Conservation (phyloP, 164 flowering plant genomes). For the Paratinospora sagittata region DNA sequence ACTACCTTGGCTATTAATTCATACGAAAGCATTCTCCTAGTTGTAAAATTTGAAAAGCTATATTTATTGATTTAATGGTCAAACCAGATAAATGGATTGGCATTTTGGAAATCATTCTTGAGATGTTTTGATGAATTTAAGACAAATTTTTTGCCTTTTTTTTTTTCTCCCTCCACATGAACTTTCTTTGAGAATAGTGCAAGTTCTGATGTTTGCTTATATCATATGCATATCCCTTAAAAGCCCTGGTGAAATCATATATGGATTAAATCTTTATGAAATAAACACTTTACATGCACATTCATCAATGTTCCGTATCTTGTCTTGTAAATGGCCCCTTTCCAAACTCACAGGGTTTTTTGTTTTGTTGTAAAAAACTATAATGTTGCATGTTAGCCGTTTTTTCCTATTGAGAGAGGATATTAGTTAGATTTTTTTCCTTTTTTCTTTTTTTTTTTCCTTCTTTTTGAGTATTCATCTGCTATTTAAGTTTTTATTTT, state of each 20-base stretch:
- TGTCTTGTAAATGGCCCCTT: not conserved
- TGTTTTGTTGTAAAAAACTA: not conserved
- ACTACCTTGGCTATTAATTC: not conserved
- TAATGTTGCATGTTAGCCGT: too few relatives aligned
- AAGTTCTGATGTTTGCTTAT: not conserved
- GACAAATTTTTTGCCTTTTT: conserved; percentile 9
- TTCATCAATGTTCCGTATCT: not conserved
- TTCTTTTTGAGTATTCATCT: too few relatives aligned
- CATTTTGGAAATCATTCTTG: not conserved
- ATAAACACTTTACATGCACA: not conserved
- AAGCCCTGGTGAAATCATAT: not conserved
- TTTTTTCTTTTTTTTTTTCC: too few relatives aligned
- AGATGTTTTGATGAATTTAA: not conserved
- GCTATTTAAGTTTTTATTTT: not conserved
- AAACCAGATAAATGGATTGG: not conserved
- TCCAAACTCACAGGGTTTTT: not conserved
- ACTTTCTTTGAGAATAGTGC: not conserved
- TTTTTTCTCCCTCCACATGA: conserved; percentile 8
- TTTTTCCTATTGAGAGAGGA: too few relatives aligned
- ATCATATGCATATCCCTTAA: not conserved
- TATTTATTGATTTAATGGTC: not conserved
- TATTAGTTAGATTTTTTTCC: not conserved
- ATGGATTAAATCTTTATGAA: not conserved
- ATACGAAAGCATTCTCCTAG: not conserved
- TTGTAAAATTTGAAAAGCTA: not conserved